These are phyloP conservation scores for Pseudogymnoascus pannorum DNA, from an alignment of 2,329 filamentous ascomycete species.

Conservation along the genomic window DNA sequence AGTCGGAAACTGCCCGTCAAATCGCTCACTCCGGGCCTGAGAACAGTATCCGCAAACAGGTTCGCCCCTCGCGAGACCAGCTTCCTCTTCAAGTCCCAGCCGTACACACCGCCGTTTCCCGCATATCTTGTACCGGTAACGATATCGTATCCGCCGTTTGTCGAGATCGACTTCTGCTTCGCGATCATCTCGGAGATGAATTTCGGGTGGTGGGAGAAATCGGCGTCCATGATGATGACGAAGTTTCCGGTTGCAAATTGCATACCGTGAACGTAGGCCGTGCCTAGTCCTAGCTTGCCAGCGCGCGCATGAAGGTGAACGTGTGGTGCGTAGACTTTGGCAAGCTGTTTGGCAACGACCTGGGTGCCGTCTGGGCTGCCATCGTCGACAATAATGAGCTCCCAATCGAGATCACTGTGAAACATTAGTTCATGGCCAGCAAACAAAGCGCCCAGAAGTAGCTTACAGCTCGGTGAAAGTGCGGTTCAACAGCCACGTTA, in stretches of 20 bases:
- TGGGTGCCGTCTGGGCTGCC: slow-evolving; percentile 94
- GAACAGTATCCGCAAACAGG: slow-evolving; percentile 88
- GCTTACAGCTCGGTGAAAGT: slow-evolving; percentile 82
- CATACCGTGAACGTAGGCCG: slow-evolving; percentile 90
- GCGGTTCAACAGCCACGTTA: slow-evolving; percentile 86
- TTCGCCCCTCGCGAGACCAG: slow-evolving; percentile 81
- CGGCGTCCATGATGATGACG: slow-evolving; percentile 99
- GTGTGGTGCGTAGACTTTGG: slow-evolving; percentile 72
- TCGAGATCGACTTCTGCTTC: slow-evolving; percentile 52
- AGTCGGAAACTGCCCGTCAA: slow-evolving; percentile 89
- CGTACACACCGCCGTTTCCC: slow-evolving; percentile 80
- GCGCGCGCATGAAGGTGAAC: slow-evolving; percentile 80
- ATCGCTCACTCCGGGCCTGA: slow-evolving; percentile 90
- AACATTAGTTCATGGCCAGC: background rate
- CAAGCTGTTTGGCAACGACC: slow-evolving; percentile 81
- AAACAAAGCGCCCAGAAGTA: slow-evolving; percentile 14
- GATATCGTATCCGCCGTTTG: slow-evolving; percentile 75
- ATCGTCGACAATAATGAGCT: slow-evolving; percentile 97
- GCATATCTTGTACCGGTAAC: slow-evolving; percentile 97
- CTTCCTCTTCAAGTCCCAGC: slow-evolving; percentile 72
- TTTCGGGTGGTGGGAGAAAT: slow-evolving; percentile 98
- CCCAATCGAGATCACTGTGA: slow-evolving; percentile 66
- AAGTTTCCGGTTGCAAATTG: slow-evolving; percentile 88
- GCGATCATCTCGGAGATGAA: slow-evolving; percentile 94
- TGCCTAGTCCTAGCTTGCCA: slow-evolving; percentile 94